Evolutionary conservation across 1,284 basidiomycete genomes (phyloP).

Genomic region (Erythrobasidium hasegawianum): DNA sequence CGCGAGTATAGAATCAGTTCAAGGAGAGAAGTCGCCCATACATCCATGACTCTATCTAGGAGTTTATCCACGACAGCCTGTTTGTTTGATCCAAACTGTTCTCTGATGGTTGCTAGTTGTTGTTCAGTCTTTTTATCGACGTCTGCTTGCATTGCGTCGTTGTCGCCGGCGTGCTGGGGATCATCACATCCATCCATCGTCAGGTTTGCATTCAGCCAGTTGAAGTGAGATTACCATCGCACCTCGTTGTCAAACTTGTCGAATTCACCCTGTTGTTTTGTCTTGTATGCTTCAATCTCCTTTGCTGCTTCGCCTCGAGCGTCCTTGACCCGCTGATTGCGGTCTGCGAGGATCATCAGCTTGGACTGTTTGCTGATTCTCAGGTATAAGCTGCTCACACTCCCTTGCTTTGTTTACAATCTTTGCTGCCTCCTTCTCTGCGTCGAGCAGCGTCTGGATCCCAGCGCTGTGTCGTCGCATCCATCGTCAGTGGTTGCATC

Average conservation of each 20-base stretch:
- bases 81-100: slow-evolving; percentile 68
- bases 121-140: slow-evolving; percentile 80
- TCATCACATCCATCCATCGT: too few species aligned
- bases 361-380: too few species aligned
- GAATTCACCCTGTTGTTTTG: slow-evolving; percentile 84
- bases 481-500: too few species aligned
- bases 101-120: slow-evolving; percentile 67
- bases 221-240: too few species aligned
- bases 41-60: slow-evolving; percentile 80
- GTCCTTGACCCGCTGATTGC: slow-evolving; percentile 92
- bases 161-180: slow-evolving; percentile 85
- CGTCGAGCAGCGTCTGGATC: slow-evolving; percentile 95
- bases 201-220: too few species aligned
- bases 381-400: slow-evolving; percentile 73
- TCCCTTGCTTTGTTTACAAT: slow-evolving; percentile 87
- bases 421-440: slow-evolving; percentile 98
- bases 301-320: slow-evolving; percentile 86
- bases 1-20: too few species aligned
- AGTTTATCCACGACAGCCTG: slow-evolving; percentile 80
- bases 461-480: too few species aligned
- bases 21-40: too few species aligned
- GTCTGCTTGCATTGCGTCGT: slow-evolving; percentile 68
- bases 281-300: slow-evolving; percentile 93
- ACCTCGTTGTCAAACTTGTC: slow-evolving; percentile 84
- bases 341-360: too few species aligned